Percentiles rank a stretch among this genome's conserved stretches.
phyloP scores from a whole-genome alignment of 345 rosid genomes.

The Rhizophora apiculata region DNA sequence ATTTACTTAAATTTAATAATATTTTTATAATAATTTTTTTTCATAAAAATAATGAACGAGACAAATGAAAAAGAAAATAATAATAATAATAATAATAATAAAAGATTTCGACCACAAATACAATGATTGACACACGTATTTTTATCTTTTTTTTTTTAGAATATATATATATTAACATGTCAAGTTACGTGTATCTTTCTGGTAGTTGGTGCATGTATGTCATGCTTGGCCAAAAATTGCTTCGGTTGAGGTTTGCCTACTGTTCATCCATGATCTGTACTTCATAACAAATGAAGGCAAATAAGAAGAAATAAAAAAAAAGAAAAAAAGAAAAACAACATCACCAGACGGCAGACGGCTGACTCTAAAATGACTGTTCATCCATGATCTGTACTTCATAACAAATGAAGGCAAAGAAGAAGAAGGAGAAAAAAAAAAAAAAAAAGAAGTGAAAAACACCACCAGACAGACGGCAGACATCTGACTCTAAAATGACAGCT shows the following conservation, averaged over 20 bases:
- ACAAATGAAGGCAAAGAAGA: neutral
- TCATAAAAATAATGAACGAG: too few relatives aligned
- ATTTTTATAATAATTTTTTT: too few relatives aligned
- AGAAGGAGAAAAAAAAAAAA: neutral
- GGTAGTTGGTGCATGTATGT: neutral
- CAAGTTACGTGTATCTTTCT: neutral
- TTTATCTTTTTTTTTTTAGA: too few relatives aligned
- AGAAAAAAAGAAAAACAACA: neutral
- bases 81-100: too few relatives aligned
- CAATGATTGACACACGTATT: too few relatives aligned
- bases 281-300: neutral
- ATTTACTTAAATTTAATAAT: too few relatives aligned
- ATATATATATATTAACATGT: neutral
- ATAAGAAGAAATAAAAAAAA: neutral
- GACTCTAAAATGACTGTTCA: slow-evolving; percentile 5
- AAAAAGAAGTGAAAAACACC: neutral
- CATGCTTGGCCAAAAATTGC: slow-evolving; percentile 38
- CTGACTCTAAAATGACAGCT: slow-evolving; percentile 34
- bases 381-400: slow-evolving; percentile 7
- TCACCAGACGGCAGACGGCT: neutral
- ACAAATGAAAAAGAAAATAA: too few relatives aligned
- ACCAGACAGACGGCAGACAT: neutral
- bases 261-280: slow-evolving; percentile 16
- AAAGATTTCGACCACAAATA: too few relatives aligned
- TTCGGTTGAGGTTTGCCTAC: slow-evolving; percentile 26